These are phyloP conservation scores for Euphrasia arctica DNA, from an alignment of 305 asterid species.

Conservation along the genomic window DNA sequence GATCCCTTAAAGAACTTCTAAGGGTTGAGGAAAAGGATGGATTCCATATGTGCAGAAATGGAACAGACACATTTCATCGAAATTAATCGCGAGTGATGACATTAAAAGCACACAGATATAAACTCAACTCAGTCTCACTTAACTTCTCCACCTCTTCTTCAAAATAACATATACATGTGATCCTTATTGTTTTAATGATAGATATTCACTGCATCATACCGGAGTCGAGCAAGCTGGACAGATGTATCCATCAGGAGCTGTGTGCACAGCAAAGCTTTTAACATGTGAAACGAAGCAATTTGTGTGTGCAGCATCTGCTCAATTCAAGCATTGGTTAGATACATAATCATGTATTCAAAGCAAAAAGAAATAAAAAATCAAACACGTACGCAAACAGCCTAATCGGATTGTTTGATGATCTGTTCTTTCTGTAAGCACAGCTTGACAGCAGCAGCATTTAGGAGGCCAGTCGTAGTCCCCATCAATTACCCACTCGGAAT, in stretches of 20 bases:
- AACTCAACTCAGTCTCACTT: neutral
- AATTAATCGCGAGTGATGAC: neutral
- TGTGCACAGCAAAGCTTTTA: constrained; percentile 73
- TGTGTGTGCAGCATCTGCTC: constrained; percentile 70
- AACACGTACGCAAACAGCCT: constrained; percentile 92
- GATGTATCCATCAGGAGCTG: constrained; percentile 92
- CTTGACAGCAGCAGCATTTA: constrained; percentile 78
- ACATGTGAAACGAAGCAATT: constrained; percentile 80
- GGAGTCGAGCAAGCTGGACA: constrained; percentile 86
- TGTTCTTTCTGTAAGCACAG: constrained; percentile 63
- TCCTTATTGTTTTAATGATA: neutral
- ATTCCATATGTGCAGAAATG: too few species aligned
- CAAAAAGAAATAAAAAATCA: neutral
- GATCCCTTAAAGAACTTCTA: too few species aligned
- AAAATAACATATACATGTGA: neutral
- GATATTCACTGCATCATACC: constrained; percentile 32
- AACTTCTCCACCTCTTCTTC: neutral
- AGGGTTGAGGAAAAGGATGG: too few species aligned
- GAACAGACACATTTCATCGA: too few species aligned
- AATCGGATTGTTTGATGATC: constrained; percentile 69
- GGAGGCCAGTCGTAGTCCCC: constrained; percentile 99
- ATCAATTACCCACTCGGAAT: constrained; percentile 97
- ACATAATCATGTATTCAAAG: neutral
- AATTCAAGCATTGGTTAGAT: neutral
- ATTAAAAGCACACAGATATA: neutral